Base-by-base conservation (phyloP, 140 eudicot genomes). In the Anethum foeniculum region DNA sequence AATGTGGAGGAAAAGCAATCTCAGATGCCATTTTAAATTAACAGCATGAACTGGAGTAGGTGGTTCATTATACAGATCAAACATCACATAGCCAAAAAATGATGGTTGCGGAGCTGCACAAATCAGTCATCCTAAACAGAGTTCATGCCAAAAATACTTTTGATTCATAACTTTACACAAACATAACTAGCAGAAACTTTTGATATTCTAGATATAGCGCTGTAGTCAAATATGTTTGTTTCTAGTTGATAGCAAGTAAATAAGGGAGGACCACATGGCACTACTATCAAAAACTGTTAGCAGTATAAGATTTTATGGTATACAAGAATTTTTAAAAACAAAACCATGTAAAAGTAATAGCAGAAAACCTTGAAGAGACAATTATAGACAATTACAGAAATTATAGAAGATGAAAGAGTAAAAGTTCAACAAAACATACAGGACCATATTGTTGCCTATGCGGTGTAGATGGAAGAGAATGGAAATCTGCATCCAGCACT, bases 361-460 rank as follows among this genome's bases (percentile, higher is more conserved):
- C 48, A 34, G 49, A 39, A 71, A 39, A 10, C 47, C 77, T 21
- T 3, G 3, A 9, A 19, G 73, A 12, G 48, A 8, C 1, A 67
- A 30, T 18, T 30, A 38, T 19, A 43, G 72, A 78, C 10, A 39
- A 3, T 72, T 15, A 52, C 84, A 74, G 25, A 77, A 77, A 73
- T 30, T n/a, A 72, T 65, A 76, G 65, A 79, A 79, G 3, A 19
- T 30, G 25, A 80, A 67, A 43, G 58, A 77, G 82, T 69, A 47
- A 71, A 27, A 58, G 71, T 44, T 79, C 46, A 72, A 80, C 64
- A 78, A 82, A 82, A 89, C 99, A 82, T 91, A 95, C 99, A 80
- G 99, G 97, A 67, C 99, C 97, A 84, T 95, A 95, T 73, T 92
- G 97, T 84, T 92, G 97, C 81, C 99, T 85, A 85, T 95, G 97